These are phyloP conservation scores for Pelargonium citronellum DNA, from an alignment of 441 rosid species.

Conservation along the genomic window DNA sequence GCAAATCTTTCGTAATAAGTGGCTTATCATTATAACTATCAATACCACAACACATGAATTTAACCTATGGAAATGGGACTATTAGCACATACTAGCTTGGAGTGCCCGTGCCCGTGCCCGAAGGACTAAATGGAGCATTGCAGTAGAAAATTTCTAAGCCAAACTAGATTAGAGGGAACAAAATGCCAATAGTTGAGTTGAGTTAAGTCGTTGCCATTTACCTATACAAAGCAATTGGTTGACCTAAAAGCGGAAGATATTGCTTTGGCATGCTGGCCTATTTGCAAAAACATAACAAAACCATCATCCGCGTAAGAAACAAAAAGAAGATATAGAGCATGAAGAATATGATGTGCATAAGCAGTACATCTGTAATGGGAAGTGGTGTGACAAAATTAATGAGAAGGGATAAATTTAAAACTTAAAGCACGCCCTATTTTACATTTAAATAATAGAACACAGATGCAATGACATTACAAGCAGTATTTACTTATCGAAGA, in stretches of 20 bases:
- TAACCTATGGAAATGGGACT: neutral
- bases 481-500: neutral
- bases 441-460: neutral
- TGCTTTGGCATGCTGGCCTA: constrained; percentile 95
- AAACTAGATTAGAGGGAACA: neutral
- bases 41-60: neutral
- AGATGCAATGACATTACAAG: neutral
- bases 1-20: neutral
- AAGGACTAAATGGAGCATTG: neutral
- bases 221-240: constrained; percentile 91
- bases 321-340: constrained; percentile 17
- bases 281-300: constrained; percentile 38
- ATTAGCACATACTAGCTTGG: constrained; percentile 1
- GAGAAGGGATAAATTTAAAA: neutral
- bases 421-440: neutral
- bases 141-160: neutral
- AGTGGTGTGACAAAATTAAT: neutral
- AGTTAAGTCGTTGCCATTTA: constrained; percentile 27
- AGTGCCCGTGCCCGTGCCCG: neutral
- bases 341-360: constrained; percentile 2
- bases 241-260: constrained; percentile 84
- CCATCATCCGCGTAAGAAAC: neutral
- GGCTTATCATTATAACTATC: neutral
- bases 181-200: constrained; percentile 5
- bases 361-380: neutral